Base-by-base conservation (phyloP, 768 basidiomycete genomes). In the Tricholoma furcatifolium region DNA sequence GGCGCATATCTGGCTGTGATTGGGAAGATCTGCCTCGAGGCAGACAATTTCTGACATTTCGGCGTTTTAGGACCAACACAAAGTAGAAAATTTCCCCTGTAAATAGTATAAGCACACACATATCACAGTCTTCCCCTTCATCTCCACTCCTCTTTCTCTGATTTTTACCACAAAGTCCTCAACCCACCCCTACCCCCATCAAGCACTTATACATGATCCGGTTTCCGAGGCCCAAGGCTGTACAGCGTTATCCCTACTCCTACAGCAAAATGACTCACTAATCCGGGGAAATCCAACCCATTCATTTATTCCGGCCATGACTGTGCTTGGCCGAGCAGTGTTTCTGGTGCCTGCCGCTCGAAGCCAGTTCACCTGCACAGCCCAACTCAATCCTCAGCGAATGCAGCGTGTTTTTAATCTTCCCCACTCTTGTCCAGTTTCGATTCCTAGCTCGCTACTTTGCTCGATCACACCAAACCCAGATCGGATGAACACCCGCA, bases 391-490 rank as follows among this genome's bases (percentile, higher is more conserved):
- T 48, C 55, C 57, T 59, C 51, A 57, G 50, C 53, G 35, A 48
- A 7, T 67, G 69, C 75, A 76, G 73, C 78, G 76, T 76, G 74
- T 65, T 69, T 75, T 78, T 78, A 70, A 79, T 78, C 65, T 69
- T 65, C 54, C 58, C 8, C 21, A 47, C 43, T n/a, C 39, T 23
- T 43, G 38, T n/a, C 39, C 46, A 51, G 43, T 55, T 43, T 47
- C 43, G 43, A 15, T 44, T 51, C 43, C 21, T 30, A 43, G 44
- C 46, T 51, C 27, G 51, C 46, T 23, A 21, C 35, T 23, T 51
- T 46, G 48, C 50, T 53, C 62, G 54, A 65, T 63, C 60, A 58
- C 50, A 41, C 40, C 27, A 43, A 48, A 34, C 31, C 43, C 40
- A 55, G 35, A 40, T 23, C 39, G 42, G 40, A 27, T 43, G 21